Percentiles rank a stretch among this genome's conserved stretches.
phyloP scores from a whole-genome alignment of 2,329 filamentous ascomycete species.

The Cercospora sesami region DNA sequence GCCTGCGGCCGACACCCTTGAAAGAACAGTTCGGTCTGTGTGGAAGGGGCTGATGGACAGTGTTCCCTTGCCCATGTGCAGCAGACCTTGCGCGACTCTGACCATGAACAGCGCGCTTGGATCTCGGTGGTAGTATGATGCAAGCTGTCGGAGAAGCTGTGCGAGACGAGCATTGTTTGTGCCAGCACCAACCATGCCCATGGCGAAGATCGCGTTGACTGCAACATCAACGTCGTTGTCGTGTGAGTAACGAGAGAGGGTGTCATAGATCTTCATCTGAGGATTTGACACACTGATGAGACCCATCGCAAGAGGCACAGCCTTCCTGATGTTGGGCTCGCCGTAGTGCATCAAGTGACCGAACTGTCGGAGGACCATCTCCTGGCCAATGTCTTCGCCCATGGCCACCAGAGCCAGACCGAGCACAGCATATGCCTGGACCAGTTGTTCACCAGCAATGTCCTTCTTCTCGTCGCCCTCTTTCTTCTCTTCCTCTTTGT shows the following conservation, averaged over 20 bases:
- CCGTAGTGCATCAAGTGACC: constrained; percentile 99
- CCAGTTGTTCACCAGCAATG: constrained; percentile 72
- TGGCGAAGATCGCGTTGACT: constrained; percentile 97
- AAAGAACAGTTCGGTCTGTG: constrained; percentile 93
- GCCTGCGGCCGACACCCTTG: constrained; percentile 83
- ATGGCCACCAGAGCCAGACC: constrained; percentile 93
- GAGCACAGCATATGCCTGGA: constrained; percentile 93
- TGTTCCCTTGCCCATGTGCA: constrained; percentile 99
- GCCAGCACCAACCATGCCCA: constrained; percentile 93
- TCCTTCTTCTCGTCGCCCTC: constrained; percentile 73
- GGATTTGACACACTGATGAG: constrained; percentile 96
- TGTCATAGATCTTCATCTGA: constrained; percentile 99
- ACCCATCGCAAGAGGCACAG: constrained; percentile 94
- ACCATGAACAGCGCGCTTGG: constrained; percentile 98
- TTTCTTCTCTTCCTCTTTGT: constrained; percentile 57
- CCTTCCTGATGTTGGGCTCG: constrained; percentile 93
- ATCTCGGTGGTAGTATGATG: constrained; percentile 97
- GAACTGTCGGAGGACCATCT: constrained; percentile 97
- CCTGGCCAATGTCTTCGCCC: constrained; percentile 97
- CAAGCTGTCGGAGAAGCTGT: constrained; percentile 88
- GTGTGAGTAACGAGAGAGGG: constrained; percentile 93
- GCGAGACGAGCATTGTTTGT: constrained; percentile 97
- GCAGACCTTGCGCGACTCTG: constrained; percentile 90
- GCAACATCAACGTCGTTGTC: constrained; percentile 98
- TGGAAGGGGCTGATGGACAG: constrained; percentile 98